A percentile compares a stretch with the other conserved stretches of the same genome.
phyloP scores from a whole-genome alignment of 805 yeast species.

The Citeromyces matritensis region DNA sequence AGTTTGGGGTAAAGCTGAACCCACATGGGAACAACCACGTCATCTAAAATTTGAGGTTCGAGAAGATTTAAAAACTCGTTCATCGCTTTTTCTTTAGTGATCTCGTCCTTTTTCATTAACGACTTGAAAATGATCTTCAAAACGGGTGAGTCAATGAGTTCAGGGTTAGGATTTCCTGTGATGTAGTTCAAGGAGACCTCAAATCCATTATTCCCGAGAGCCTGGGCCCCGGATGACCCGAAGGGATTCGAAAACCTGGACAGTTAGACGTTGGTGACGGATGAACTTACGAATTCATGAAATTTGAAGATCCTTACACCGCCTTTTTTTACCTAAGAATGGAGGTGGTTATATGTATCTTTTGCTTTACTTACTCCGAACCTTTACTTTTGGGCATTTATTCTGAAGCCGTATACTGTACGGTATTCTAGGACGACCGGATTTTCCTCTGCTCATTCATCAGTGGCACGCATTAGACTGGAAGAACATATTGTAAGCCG shows the following conservation, averaged over 20 bases:
- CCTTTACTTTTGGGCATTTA: too few relatives aligned
- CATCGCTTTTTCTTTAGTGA: conserved; percentile 76
- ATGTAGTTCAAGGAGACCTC: conserved; percentile 62
- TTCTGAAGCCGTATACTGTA: too few relatives aligned
- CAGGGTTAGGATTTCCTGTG: conserved; percentile 66
- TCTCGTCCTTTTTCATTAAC: conserved; percentile 61
- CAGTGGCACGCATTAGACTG: too few relatives aligned
- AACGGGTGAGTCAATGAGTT: conserved; percentile 23
- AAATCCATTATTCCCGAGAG: conserved; percentile 20
- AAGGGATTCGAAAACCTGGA: conserved; percentile 1
- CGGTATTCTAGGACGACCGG: too few relatives aligned
- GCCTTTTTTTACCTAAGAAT: too few relatives aligned
- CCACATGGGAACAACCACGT: conserved; percentile 51
- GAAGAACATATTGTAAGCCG: too few relatives aligned
- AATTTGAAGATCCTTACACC: too few relatives aligned
- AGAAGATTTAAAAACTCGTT: conserved; percentile 25
- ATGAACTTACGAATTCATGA: too few relatives aligned
- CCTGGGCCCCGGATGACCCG: conserved; percentile 5
- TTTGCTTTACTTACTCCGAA: too few relatives aligned
- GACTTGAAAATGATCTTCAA: conserved; percentile 60
- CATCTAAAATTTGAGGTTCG: conserved; percentile 13
- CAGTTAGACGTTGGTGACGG: too few relatives aligned
- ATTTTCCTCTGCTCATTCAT: too few relatives aligned
- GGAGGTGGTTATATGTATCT: too few relatives aligned
- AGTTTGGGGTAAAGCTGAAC: conserved; percentile 73